Evolutionary conservation across 2,329 filamentous ascomycete species (phyloP).

Genomic region (Aureobasidium sp.): DNA sequence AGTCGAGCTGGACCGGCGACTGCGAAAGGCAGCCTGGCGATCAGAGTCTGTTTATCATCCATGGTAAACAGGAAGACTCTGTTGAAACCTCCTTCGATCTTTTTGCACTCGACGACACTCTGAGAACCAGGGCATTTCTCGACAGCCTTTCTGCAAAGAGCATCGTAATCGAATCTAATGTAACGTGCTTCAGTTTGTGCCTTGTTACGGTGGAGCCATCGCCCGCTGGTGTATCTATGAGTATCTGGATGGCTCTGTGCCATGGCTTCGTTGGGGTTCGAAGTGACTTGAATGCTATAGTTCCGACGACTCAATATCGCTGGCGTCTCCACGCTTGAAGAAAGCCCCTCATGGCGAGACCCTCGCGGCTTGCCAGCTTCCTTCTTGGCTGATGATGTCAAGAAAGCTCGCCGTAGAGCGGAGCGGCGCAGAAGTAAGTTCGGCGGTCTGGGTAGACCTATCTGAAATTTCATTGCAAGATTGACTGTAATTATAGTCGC

Average conservation of each 20-base stretch:
- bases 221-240: conserved; percentile 24
- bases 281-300: neutral
- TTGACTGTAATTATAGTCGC: neutral
- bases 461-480: neutral
- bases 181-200: conserved; percentile 31
- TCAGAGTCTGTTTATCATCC: conserved; percentile 32
- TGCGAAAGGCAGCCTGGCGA: conserved; percentile 31
- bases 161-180: conserved; percentile 36
- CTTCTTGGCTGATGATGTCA: neutral
- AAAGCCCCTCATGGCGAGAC: neutral
- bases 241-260: neutral
- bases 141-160: conserved; percentile 33
- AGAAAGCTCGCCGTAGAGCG: neutral
- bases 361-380: neutral
- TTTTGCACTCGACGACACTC: conserved; percentile 31
- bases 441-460: neutral
- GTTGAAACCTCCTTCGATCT: conserved; percentile 41
- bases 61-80: conserved; percentile 38
- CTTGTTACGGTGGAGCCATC: conserved; percentile 34
- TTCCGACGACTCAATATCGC: neutral
- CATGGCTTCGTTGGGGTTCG: neutral
- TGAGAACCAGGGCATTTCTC: conserved; percentile 32
- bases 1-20: neutral
- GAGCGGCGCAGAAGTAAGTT: neutral
- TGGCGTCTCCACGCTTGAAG: neutral